Evolutionary conservation across 768 basidiomycete genomes (phyloP).

Genomic region (Mycena indigotica): DNA sequence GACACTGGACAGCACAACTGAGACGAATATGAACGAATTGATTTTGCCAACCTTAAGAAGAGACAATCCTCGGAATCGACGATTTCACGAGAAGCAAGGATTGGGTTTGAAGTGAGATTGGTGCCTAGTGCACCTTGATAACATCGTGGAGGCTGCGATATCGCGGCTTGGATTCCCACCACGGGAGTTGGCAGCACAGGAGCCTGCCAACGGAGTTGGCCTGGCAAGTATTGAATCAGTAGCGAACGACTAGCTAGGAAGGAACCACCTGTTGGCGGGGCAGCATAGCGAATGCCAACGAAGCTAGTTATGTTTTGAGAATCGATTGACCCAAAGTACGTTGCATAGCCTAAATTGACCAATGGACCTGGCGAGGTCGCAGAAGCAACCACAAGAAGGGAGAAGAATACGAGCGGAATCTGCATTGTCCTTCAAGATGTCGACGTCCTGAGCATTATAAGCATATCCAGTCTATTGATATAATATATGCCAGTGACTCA

Average conservation of each 20-base stretch:
- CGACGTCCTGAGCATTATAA: too few relatives aligned
- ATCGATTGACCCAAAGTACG: constrained; percentile 28
- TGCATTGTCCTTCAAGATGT: too few relatives aligned
- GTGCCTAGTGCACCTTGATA: not conserved
- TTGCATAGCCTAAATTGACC: constrained; percentile 30
- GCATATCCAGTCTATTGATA: too few relatives aligned
- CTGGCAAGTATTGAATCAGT: not conserved
- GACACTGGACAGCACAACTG: constrained; percentile 13
- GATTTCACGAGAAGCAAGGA: constrained; percentile 9
- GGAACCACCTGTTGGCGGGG: constrained; percentile 35
- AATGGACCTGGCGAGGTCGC: constrained; percentile 12
- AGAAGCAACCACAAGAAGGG: not conserved
- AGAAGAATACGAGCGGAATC: not conserved
- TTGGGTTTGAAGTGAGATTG: not conserved
- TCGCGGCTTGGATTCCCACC: constrained; percentile 6
- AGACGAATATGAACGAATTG: too few relatives aligned
- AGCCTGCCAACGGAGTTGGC: constrained; percentile 10
- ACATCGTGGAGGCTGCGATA: constrained; percentile 2
- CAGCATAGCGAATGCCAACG: constrained; percentile 35
- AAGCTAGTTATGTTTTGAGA: constrained; percentile 21
- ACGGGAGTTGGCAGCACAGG: constrained; percentile 5
- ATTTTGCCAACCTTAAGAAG: constrained; percentile 31
- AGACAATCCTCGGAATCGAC: constrained; percentile 32
- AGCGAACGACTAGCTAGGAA: not conserved
- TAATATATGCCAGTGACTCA: too few relatives aligned